phyloP scores from a whole-genome alignment of 257 asterid species.

The Schizonepeta tenuifolia region DNA sequence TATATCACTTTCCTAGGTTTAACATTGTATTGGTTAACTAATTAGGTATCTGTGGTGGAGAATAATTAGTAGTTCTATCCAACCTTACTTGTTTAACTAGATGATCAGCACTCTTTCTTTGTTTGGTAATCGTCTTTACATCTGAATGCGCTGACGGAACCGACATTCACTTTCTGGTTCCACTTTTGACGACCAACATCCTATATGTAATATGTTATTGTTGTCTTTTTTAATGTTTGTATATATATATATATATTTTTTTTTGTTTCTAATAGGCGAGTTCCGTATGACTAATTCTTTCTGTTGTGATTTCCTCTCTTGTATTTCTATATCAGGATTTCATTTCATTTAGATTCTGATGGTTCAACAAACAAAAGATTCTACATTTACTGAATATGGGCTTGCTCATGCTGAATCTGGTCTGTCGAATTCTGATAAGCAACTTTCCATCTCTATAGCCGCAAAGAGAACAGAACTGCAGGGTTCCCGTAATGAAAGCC shows the following conservation, averaged over 20 bases:
- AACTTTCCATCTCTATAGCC: constrained; percentile 39
- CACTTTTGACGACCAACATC: constrained; percentile 4
- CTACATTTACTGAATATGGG: constrained; percentile 44
- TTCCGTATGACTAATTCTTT: constrained; percentile 3
- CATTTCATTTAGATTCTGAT: constrained; percentile 33
- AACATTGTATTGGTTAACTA: neutral
- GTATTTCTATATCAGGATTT: constrained; percentile 31
- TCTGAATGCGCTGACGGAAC: neutral
- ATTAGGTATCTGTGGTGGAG: neutral
- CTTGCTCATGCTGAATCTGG: constrained; percentile 46
- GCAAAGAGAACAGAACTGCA: constrained; percentile 36
- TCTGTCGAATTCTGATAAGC: constrained; percentile 44
- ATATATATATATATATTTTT: neutral
- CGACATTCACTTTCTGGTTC: constrained; percentile 19
- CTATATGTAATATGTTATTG: no score
- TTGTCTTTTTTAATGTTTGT: no score
- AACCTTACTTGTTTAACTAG: constrained; percentile 24
- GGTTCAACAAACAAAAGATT: constrained; percentile 60
- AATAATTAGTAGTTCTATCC: neutral
- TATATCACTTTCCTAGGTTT: neutral
- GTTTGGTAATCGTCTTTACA: neutral
- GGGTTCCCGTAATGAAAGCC: constrained; percentile 35
- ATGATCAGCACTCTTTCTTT: neutral
- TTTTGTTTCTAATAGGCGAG: neutral
- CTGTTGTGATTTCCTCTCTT: constrained; percentile 3